Percentiles rank a stretch among this genome's conserved stretches.
Conservation (phyloP, 2,329 filamentous ascomycete species). For the Ophiocordyceps camponoti-floridani region DNA sequence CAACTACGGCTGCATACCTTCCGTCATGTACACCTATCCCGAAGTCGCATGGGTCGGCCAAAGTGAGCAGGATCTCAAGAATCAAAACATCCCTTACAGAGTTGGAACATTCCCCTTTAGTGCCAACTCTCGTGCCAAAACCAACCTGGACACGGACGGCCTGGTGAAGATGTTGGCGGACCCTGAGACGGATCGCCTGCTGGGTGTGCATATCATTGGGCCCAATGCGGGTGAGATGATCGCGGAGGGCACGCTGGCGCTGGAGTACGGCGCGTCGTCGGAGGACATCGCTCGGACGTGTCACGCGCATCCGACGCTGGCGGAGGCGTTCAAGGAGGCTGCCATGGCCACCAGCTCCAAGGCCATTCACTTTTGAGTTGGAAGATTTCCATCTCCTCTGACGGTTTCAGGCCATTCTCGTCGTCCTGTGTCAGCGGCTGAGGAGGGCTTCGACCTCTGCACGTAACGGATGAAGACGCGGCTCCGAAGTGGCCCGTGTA, state of each 20-base stretch:
- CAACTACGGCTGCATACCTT: conserved; percentile 95
- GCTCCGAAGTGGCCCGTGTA: too few relatives aligned
- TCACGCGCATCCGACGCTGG: conserved; percentile 89
- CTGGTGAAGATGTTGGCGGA: conserved; percentile 95
- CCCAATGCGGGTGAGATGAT: conserved; percentile 98
- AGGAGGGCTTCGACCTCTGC: too few relatives aligned
- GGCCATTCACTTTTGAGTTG: conserved; percentile 69
- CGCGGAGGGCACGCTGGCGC: conserved; percentile 82
- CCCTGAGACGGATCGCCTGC: conserved; percentile 85
- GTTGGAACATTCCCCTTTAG: conserved; percentile 91
- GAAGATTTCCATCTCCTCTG: too few relatives aligned
- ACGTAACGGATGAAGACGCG: too few relatives aligned
- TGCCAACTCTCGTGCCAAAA: conserved; percentile 97
- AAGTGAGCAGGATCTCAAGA: conserved; percentile 91
- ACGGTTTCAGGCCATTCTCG: too few relatives aligned
- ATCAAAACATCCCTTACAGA: conserved; percentile 76
- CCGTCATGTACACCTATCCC: conserved; percentile 98
- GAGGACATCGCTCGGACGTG: conserved; percentile 92
- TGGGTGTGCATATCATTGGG: conserved; percentile 93
- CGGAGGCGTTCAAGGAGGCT: conserved; percentile 98
- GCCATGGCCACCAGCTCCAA: conserved; percentile 94
- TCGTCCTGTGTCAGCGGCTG: too few relatives aligned
- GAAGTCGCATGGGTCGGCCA: conserved; percentile 98
- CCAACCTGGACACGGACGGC: conserved; percentile 89
- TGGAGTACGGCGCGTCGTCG: conserved; percentile 90